A percentile compares a stretch with the other conserved stretches of the same genome.
Evolutionary conservation across 345 rosid species (phyloP).

Genomic region (Camelina sativa): DNA sequence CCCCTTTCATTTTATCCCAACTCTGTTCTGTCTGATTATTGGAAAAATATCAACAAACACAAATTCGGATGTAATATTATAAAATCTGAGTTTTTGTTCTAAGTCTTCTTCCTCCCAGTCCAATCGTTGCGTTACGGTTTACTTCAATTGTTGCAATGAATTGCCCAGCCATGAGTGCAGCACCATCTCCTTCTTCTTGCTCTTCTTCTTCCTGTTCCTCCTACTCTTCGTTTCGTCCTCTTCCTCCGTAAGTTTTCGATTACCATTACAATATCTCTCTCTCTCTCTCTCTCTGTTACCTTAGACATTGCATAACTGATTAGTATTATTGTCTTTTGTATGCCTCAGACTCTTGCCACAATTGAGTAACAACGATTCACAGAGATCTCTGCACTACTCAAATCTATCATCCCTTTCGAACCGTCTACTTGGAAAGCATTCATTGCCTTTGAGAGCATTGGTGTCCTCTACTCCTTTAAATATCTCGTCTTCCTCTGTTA

Average conservation of each 20-base stretch:
- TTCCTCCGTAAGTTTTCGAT: slow-evolving; percentile 44
- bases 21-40: slow-evolving; percentile 7
- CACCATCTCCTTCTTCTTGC: slow-evolving; percentile 36
- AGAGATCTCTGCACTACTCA: slow-evolving; percentile 46
- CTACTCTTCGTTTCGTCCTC: slow-evolving; percentile 53
- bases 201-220: slow-evolving; percentile 47
- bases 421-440: slow-evolving; percentile 40
- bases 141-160: slow-evolving; percentile 25
- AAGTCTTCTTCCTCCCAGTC: slow-evolving; percentile 1
- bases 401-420: slow-evolving; percentile 46
- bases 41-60: background rate
- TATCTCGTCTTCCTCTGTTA: slow-evolving; percentile 45
- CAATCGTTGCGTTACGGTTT: background rate
- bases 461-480: slow-evolving; percentile 60
- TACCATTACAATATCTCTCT: background rate
- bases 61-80: background rate
- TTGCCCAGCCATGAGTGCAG: slow-evolving; percentile 41
- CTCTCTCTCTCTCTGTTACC: background rate
- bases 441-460: slow-evolving; percentile 59
- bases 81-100: background rate
- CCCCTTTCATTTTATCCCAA: slow-evolving; percentile 28
- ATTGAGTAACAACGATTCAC: slow-evolving; percentile 46
- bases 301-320: background rate
- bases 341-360: slow-evolving; percentile 53
- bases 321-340: background rate